Evolutionary conservation across 2,329 filamentous ascomycete genomes (phyloP).

Genomic region (Ceratocystis cacaofunesta): DNA sequence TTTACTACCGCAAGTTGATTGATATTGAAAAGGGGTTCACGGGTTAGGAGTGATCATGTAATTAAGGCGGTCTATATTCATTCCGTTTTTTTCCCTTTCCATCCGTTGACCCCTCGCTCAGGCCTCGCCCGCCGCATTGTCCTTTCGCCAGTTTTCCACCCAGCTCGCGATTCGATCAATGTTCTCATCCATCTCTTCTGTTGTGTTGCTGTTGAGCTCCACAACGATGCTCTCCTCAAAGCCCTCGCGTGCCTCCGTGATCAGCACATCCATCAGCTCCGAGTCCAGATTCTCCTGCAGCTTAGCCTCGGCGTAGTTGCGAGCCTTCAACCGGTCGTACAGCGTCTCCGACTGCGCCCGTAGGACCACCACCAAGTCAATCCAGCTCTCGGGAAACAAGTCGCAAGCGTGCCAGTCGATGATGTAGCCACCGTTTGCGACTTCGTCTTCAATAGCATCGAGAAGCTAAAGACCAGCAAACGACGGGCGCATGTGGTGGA

Average conservation of each 20-base stretch:
- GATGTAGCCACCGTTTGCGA: conserved; percentile 65
- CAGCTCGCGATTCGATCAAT: conserved; percentile 70
- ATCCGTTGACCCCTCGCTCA: too few species aligned
- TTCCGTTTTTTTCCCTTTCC: neutral
- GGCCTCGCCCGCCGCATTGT: neutral
- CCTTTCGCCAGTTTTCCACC: conserved; percentile 25
- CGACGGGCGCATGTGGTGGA: neutral
- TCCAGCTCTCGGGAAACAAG: conserved; percentile 81
- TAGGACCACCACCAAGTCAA: conserved; percentile 87
- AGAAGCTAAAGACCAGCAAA: conserved; percentile 42
- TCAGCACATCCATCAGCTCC: conserved; percentile 91
- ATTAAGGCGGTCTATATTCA: too few species aligned
- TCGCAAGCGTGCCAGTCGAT: conserved; percentile 99
- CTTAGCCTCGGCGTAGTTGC: conserved; percentile 77
- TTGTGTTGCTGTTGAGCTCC: conserved; percentile 66
- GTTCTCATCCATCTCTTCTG: conserved; percentile 78
- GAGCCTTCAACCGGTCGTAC: conserved; percentile 66
- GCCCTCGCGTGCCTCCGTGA: conserved; percentile 76
- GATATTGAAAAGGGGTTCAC: too few species aligned
- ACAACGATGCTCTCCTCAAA: conserved; percentile 82
- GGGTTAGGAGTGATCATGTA: too few species aligned
- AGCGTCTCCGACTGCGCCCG: conserved; percentile 64
- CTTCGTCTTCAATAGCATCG: conserved; percentile 74
- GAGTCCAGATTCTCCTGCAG: conserved; percentile 92
- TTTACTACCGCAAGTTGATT: too few species aligned